A percentile compares a stretch with the other conserved stretches of the same genome.
Evolutionary conservation across 768 basidiomycete genomes (phyloP).

Genomic region (Boletus sensibilis): DNA sequence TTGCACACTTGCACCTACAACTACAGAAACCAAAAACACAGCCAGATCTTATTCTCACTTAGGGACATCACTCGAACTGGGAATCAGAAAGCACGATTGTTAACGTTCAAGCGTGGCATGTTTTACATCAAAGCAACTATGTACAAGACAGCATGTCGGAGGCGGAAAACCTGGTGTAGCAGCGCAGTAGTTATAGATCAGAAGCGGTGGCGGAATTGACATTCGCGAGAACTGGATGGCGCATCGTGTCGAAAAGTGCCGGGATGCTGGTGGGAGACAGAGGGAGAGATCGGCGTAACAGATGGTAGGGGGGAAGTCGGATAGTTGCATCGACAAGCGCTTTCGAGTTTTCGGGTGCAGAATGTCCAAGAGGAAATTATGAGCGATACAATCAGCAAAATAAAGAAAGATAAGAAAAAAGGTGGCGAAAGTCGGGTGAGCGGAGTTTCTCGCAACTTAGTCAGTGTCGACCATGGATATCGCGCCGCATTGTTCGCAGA

Average conservation of each 20-base stretch:
- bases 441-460: constrained; percentile 29
- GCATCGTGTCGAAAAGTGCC: constrained; percentile 24
- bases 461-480: constrained; percentile 85
- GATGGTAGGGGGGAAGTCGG: constrained; percentile 10
- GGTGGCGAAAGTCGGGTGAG: constrained; percentile 9
- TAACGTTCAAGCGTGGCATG: constrained; percentile 1
- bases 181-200: constrained; percentile 19
- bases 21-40: neutral
- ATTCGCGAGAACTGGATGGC: constrained; percentile 17
- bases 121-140: constrained; percentile 33
- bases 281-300: constrained; percentile 10
- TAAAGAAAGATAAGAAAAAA: constrained; percentile 30
- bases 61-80: neutral
- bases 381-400: constrained; percentile 33
- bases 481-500: constrained; percentile 85
- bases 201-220: constrained; percentile 17
- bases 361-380: constrained; percentile 24
- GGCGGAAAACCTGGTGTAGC: constrained; percentile 19
- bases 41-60: too few species aligned
- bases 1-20: neutral
- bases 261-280: constrained; percentile 15
- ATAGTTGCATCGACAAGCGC: constrained; percentile 25
- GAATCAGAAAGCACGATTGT: constrained; percentile 12
- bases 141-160: constrained; percentile 30
- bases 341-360: constrained; percentile 26